Conservation (phyloP, 2,329 filamentous ascomycete species). For the Trichoderma sp. region DNA sequence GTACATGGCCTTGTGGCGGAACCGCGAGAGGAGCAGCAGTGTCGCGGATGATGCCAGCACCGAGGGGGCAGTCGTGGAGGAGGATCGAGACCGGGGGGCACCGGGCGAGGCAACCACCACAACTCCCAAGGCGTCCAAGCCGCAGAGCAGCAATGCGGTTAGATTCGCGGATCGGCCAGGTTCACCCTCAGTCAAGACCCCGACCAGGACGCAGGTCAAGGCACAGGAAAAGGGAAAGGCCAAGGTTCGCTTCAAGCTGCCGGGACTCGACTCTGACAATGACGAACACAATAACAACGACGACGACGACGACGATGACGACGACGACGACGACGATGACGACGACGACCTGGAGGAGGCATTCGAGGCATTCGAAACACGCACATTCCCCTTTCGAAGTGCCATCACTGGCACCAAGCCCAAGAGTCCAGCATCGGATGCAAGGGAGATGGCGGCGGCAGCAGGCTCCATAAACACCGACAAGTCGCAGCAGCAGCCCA, state of each 20-base stretch:
- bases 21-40: conserved; percentile 24
- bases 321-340: background rate
- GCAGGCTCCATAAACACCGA: conserved; percentile 13
- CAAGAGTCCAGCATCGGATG: conserved; percentile 1
- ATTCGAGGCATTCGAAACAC: conserved; percentile 43
- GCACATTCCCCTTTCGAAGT: conserved; percentile 34
- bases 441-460: background rate
- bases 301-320: background rate
- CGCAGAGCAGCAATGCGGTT: background rate
- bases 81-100: conserved; percentile 32
- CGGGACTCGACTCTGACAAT: background rate
- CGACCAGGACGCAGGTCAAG: background rate
- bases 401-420: background rate
- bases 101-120: conserved; percentile 25
- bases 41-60: background rate
- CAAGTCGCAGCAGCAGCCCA: conserved; percentile 30
- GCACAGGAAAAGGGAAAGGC: background rate
- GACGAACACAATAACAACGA: background rate
- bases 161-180: background rate
- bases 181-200: background rate
- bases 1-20: conserved; percentile 35
- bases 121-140: background rate
- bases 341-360: conserved; percentile 37
- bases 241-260: background rate
- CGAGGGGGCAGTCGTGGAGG: background rate